Evolutionary conservation across 1,284 basidiomycete genomes (phyloP).

Genomic region (Heliocybe sulcata): DNA sequence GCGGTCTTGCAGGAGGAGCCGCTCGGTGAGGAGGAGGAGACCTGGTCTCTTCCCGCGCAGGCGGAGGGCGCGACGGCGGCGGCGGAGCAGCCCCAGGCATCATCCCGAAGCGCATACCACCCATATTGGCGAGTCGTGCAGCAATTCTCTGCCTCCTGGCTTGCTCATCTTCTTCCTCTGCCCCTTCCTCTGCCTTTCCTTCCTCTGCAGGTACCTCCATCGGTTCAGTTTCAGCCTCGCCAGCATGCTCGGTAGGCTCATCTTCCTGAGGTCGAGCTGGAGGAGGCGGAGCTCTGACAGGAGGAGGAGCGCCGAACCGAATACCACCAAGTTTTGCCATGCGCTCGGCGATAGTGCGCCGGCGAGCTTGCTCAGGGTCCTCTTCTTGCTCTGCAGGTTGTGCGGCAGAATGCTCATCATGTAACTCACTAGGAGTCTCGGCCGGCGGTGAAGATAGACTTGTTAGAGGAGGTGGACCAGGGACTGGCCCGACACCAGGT

Average conservation of each 20-base stretch:
- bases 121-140: conserved; percentile 63
- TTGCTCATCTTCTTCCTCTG: conserved; percentile 59
- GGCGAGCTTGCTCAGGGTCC: conserved; percentile 40
- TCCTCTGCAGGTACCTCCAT: conserved; percentile 1
- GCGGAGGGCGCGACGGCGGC: conserved; percentile 5
- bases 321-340: conserved; percentile 77
- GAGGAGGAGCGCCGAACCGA: conserved; percentile 51
- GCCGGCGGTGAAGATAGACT: conserved; percentile 9
- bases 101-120: conserved; percentile 75
- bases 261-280: conserved; percentile 26
- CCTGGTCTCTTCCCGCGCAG: neutral
- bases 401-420: conserved; percentile 10
- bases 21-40: conserved; percentile 18
- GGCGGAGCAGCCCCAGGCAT: conserved; percentile 29
- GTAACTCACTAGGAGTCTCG: conserved; percentile 10
- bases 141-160: conserved; percentile 66
- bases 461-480: conserved; percentile 1
- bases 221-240: conserved; percentile 9
- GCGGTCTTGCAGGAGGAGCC: conserved; percentile 26
- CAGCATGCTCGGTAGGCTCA: conserved; percentile 20
- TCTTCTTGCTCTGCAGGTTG: conserved; percentile 23
- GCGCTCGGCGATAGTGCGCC: conserved; percentile 66
- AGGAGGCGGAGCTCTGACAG: conserved; percentile 28
- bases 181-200: conserved; percentile 30
- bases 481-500: neutral